Base-by-base conservation (phyloP, 805 yeast genomes). In the Schwanniomyces yamadae region DNA sequence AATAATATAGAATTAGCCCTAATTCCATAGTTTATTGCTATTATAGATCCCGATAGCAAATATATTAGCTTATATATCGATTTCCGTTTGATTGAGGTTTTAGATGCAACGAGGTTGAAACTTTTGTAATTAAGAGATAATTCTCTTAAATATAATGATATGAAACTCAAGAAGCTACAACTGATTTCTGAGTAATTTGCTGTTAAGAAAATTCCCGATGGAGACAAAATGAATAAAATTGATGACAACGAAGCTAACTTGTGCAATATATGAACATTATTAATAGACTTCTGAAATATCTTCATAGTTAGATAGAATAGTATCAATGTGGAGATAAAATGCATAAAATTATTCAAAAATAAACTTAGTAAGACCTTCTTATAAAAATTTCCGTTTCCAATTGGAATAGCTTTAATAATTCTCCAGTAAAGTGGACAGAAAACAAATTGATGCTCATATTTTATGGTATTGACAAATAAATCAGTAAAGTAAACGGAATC, bases 381-480 rank as follows among this genome's bases (percentile, higher is more conserved):
- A 52, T 77, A 77, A 33, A 76, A 58, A 40, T 64, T 63, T 23
- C 53, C 43, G 6, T 35, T 34, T 6, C 50, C 59, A 23, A 34
- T 15, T 9, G 45, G 48, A 3, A 44, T 28, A 19, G 23, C 44
- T 28, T 46, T 54, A 3, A 83, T 58, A 3, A 80, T 30, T 16
- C 75, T 52, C 66, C 82, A 72, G 95, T 96, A 91, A 2, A 78
- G 52, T 8, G 84, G 84, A 18, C 95, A 80, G 55, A 87, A 91
- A 4, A 95, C 97, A 71, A 78, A 84, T 59, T 89, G 95, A 56
- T 91, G 96, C 59, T 91, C 98, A 58, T 70, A 90, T n/a, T 62
- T 55, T 11, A 61, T 56, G 0, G 73, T 78, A 11, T 73, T 57
- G 7, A 59, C 53, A 22, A 84, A 77, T 37, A 81, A 55, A 29